phyloP scores from a whole-genome alignment of 2,329 filamentous ascomycete species.

The Ciborinia camelliae region DNA sequence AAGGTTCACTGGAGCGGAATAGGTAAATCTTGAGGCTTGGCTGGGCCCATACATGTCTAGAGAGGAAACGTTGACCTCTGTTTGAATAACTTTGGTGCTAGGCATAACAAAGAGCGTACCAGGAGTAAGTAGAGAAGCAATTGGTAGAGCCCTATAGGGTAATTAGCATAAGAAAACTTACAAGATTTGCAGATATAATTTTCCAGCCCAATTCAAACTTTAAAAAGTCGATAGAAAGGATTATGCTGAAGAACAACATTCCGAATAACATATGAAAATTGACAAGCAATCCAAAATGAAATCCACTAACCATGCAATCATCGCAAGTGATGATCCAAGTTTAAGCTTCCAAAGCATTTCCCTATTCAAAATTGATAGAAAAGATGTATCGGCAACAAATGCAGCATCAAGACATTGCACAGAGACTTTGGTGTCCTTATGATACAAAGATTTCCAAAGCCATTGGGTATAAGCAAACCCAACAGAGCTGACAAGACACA shows the following conservation, averaged over 20 bases:
- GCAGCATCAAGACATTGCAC: slow-evolving; percentile 23
- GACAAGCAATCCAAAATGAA: not conserved
- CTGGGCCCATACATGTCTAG: slow-evolving; percentile 17
- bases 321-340: slow-evolving; percentile 20
- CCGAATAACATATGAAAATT: not conserved
- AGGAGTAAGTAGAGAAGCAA: slow-evolving; percentile 22
- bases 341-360: slow-evolving; percentile 25
- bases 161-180: not conserved
- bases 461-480: slow-evolving; percentile 24
- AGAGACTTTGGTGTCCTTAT: slow-evolving; percentile 19
- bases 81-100: not conserved
- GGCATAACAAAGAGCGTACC: slow-evolving; percentile 25
- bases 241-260: not conserved
- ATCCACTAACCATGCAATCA: slow-evolving; percentile 20
- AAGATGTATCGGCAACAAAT: slow-evolving; percentile 18
- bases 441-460: slow-evolving; percentile 23
- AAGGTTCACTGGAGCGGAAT: slow-evolving; percentile 15
- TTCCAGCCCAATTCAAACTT: not conserved
- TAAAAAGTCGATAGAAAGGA: not conserved
- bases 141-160: not conserved
- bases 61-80: slow-evolving; percentile 1
- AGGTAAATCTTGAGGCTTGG: slow-evolving; percentile 15
- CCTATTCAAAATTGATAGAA: slow-evolving; percentile 19
- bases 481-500: slow-evolving; percentile 20
- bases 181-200: not conserved